phyloP scores from a whole-genome alignment of 2,329 filamentous ascomycete genomes.

The Neurospora sp. region DNA sequence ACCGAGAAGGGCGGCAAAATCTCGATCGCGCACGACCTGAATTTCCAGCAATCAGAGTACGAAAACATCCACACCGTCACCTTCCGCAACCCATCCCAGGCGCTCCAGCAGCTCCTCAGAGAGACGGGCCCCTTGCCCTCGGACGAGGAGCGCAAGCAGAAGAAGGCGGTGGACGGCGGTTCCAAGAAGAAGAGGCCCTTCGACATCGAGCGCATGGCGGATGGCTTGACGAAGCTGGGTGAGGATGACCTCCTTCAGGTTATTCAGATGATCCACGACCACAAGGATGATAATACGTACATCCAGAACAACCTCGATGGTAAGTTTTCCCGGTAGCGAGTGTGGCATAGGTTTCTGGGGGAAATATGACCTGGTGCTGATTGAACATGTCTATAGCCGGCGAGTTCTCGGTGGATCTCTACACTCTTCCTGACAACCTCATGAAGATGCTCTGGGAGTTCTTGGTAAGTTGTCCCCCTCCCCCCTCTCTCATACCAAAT shows the following conservation, averaged over 20 bases:
- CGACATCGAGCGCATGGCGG: constrained; percentile 95
- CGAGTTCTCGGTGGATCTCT: constrained; percentile 96
- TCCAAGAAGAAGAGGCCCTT: constrained; percentile 69
- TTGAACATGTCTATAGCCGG: constrained; percentile 49
- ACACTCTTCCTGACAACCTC: constrained; percentile 83
- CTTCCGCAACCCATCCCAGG: constrained; percentile 88
- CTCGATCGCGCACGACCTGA: constrained; percentile 75
- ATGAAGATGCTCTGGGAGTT: constrained; percentile 97
- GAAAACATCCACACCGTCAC: constrained; percentile 70
- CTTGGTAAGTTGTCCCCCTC: constrained; percentile 30
- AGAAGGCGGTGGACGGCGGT: constrained; percentile 50
- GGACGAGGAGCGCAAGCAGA: constrained; percentile 54
- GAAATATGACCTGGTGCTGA: constrained; percentile 17
- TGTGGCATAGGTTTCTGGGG: neutral
- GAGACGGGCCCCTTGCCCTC: constrained; percentile 80
- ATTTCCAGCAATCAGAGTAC: constrained; percentile 75
- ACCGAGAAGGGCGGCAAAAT: constrained; percentile 80
- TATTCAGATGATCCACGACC: constrained; percentile 96
- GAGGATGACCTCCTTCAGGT: constrained; percentile 93
- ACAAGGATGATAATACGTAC: constrained; percentile 89
- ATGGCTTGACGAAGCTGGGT: constrained; percentile 75
- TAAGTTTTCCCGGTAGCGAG: constrained; percentile 35
- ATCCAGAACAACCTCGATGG: constrained; percentile 95
- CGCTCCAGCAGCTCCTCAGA: constrained; percentile 66
- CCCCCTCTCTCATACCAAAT: neutral